These are phyloP conservation scores for Ogataea glucozyma DNA, from an alignment of 805 yeast genomes.

Conservation along the genomic window DNA sequence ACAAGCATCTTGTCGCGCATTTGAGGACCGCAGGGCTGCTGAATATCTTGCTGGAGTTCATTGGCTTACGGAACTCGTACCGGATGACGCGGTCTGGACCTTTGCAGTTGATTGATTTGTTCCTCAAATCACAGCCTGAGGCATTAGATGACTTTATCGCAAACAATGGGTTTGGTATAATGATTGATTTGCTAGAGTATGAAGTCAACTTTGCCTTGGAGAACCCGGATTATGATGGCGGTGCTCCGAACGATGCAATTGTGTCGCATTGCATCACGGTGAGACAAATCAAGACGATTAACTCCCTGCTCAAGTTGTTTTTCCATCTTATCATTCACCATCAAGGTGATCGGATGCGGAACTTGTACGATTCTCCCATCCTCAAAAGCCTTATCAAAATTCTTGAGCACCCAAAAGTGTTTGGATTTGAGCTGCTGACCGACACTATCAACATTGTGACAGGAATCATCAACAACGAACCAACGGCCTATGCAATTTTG, in stretches of 20 bases:
- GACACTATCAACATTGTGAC: slow-evolving; percentile 64
- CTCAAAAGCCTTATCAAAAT: slow-evolving; percentile 60
- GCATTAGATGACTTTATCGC: slow-evolving; percentile 63
- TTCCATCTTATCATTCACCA: slow-evolving; percentile 66
- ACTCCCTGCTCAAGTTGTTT: slow-evolving; percentile 63
- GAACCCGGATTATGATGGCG: slow-evolving; percentile 55
- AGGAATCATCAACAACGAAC: slow-evolving; percentile 82
- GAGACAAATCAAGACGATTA: slow-evolving; percentile 59
- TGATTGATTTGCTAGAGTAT: slow-evolving; percentile 59
- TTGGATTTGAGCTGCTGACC: slow-evolving; percentile 68
- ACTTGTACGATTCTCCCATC: slow-evolving; percentile 83
- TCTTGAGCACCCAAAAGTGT: slow-evolving; percentile 52
- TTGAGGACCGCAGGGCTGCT: slow-evolving; percentile 77
- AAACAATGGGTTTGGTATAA: slow-evolving; percentile 60
- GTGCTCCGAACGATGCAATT: slow-evolving; percentile 54
- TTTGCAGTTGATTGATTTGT: slow-evolving; percentile 53
- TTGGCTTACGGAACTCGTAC: slow-evolving; percentile 51
- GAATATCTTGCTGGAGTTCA: slow-evolving; percentile 60
- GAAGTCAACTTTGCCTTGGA: slow-evolving; percentile 67
- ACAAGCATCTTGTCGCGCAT: slow-evolving; percentile 54
- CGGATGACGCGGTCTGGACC: slow-evolving; percentile 65
- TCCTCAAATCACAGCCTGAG: slow-evolving; percentile 46
- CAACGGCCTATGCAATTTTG: slow-evolving; percentile 80
- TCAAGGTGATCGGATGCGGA: slow-evolving; percentile 81
- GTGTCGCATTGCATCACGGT: slow-evolving; percentile 53